Conservation (phyloP, 805 yeast species). For the Hanseniaspora occidentalis region DNA sequence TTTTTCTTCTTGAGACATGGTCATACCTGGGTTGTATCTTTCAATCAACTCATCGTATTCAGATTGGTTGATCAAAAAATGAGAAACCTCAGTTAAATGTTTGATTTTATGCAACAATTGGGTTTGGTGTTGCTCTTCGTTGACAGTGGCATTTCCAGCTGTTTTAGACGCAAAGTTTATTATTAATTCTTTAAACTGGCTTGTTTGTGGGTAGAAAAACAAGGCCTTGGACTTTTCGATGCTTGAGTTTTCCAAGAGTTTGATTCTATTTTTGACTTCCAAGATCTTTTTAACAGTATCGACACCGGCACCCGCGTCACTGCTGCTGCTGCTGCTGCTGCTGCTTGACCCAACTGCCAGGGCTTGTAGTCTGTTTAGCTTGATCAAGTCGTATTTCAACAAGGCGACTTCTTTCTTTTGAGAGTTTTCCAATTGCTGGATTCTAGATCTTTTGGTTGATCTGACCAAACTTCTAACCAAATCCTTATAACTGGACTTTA, state of each 20-base stretch:
- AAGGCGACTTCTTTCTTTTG: slow-evolving; percentile 14
- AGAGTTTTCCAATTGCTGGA: slow-evolving; percentile 12
- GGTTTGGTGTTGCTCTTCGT: slow-evolving; percentile 3
- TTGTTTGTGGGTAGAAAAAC: slow-evolving; percentile 9
- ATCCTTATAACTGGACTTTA: slow-evolving; percentile 11
- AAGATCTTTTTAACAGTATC: slow-evolving; percentile 1
- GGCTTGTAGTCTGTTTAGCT: slow-evolving; percentile 11
- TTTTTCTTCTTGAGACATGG: slow-evolving; percentile 65
- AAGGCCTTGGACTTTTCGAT: slow-evolving; percentile 1
- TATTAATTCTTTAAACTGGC: slow-evolving; percentile 11
- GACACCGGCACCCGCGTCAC: neutral
- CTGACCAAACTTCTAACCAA: slow-evolving; percentile 15
- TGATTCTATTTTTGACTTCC: slow-evolving; percentile 5
- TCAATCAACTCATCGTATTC: slow-evolving; percentile 67
- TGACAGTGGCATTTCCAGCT: slow-evolving; percentile 6
- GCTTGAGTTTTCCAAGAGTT: neutral
- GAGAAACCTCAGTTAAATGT: slow-evolving; percentile 46
- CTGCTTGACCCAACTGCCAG: too few relatives aligned
- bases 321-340: too few relatives aligned
- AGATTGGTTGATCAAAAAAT: slow-evolving; percentile 60
- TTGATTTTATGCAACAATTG: slow-evolving; percentile 9
- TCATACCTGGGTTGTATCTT: slow-evolving; percentile 76
- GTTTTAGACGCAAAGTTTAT: slow-evolving; percentile 10
- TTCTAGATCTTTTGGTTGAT: slow-evolving; percentile 12
- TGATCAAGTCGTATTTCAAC: slow-evolving; percentile 15